A percentile compares a stretch with the other conserved stretches of the same genome.
These are phyloP conservation scores for Colletotrichum lini DNA, from an alignment of 2,329 filamentous ascomycete genomes.

Conservation along the genomic window DNA sequence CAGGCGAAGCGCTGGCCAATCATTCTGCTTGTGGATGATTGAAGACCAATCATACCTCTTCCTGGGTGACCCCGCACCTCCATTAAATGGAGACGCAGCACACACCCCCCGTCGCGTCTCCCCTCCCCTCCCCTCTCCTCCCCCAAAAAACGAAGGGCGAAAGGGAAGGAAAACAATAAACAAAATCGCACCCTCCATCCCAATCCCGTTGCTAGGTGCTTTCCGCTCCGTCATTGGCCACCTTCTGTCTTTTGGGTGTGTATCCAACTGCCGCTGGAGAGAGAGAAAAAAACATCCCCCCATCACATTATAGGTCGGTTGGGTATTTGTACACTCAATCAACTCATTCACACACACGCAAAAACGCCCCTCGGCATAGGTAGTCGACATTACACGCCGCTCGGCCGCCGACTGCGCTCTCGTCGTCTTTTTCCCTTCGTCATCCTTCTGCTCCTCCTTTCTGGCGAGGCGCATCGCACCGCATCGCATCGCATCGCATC, in stretches of 20 bases:
- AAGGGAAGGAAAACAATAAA: constrained; percentile 51
- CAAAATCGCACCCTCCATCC: constrained; percentile 26
- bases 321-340: no score
- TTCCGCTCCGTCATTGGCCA: constrained; percentile 9
- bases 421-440: neutral
- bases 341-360: neutral
- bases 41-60: constrained; percentile 7
- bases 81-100: constrained; percentile 13
- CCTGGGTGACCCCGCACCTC: constrained; percentile 17
- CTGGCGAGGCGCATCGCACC: constrained; percentile 18
- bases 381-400: constrained; percentile 24
- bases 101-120: constrained; percentile 35
- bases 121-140: no score
- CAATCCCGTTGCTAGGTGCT: constrained; percentile 48
- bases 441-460: neutral
- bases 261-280: neutral
- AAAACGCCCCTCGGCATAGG: constrained; percentile 18
- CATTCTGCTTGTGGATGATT: neutral
- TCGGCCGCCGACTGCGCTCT: constrained; percentile 11
- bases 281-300: neutral
- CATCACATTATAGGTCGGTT: no score
- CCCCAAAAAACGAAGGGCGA: no score
- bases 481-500: neutral
- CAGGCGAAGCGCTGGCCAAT: neutral
- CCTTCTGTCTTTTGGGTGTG: constrained; percentile 6